Conservation (phyloP, 176 grass and related monocot species). For the Carex cristatella region DNA sequence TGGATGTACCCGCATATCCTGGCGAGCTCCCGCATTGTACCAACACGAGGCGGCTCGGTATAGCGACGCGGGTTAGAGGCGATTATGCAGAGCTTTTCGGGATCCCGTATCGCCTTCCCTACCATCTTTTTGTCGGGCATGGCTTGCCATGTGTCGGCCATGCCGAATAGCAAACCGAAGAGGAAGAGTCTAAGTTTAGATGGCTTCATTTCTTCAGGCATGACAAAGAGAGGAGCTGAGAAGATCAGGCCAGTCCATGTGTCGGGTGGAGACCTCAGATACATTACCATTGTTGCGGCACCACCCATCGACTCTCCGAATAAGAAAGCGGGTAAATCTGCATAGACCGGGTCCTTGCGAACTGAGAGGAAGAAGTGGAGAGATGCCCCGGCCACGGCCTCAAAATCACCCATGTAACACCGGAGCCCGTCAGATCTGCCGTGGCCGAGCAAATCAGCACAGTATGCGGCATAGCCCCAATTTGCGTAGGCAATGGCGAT, state of each 20-base stretch:
- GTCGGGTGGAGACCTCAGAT: slow-evolving; percentile 43
- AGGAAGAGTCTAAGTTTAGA: slow-evolving; percentile 50
- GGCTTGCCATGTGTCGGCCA: slow-evolving; percentile 66
- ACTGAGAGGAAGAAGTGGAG: slow-evolving; percentile 59
- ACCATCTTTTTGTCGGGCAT: slow-evolving; percentile 55
- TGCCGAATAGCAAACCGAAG: slow-evolving; percentile 58
- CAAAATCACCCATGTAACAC: slow-evolving; percentile 65
- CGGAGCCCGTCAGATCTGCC: slow-evolving; percentile 61
- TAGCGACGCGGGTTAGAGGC: slow-evolving; percentile 43
- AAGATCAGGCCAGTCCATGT: slow-evolving; percentile 54
- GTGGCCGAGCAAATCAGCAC: slow-evolving; percentile 69
- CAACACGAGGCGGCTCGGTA: slow-evolving; percentile 28
- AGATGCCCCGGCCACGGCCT: slow-evolving; percentile 44
- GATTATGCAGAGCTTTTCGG: slow-evolving; percentile 30
- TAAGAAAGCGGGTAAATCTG: slow-evolving; percentile 48
- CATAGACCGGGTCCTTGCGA: slow-evolving; percentile 9
- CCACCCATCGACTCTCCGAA: slow-evolving; percentile 77
- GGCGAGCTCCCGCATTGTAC: slow-evolving; percentile 56
- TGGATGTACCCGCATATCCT: slow-evolving; percentile 39
- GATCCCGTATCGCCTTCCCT: slow-evolving; percentile 36
- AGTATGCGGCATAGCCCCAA: slow-evolving; percentile 66
- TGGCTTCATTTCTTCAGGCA: slow-evolving; percentile 59
- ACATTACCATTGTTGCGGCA: slow-evolving; percentile 52
- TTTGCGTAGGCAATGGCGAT: slow-evolving; percentile 45
- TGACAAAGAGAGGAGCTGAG: slow-evolving; percentile 52